These are phyloP conservation scores for Aegle marmelos DNA, from an alignment of 345 rosid genomes.

Conservation along the genomic window DNA sequence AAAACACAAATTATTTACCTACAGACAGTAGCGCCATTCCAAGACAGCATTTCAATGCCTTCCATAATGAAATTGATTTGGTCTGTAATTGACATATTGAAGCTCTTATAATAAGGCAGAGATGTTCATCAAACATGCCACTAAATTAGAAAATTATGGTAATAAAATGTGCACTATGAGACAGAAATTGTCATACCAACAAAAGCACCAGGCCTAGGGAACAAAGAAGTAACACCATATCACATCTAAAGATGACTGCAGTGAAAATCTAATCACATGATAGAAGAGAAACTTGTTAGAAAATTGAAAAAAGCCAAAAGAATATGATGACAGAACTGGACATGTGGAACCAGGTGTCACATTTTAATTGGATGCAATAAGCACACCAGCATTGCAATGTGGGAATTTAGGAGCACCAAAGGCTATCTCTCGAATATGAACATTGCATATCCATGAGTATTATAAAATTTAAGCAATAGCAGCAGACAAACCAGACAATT, in stretches of 20 bases:
- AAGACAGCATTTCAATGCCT: slow-evolving; percentile 59
- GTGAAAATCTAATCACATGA: slow-evolving; percentile 58
- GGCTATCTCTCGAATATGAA: background rate
- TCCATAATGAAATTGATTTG: slow-evolving; percentile 62
- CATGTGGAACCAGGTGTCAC: background rate
- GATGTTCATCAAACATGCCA: slow-evolving; percentile 2
- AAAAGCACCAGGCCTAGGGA: slow-evolving; percentile 79
- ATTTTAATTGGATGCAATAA: background rate
- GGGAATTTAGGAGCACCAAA: background rate
- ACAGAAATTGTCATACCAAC: slow-evolving; percentile 43
- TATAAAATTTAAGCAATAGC: background rate
- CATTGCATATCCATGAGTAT: background rate
- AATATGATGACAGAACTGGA: background rate
- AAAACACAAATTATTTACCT: slow-evolving; percentile 46
- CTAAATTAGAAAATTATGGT: background rate
- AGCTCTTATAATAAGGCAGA: slow-evolving; percentile 30
- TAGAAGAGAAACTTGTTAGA: slow-evolving; percentile 5
- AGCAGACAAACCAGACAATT: slow-evolving; percentile 69
- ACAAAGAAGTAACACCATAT: slow-evolving; percentile 68
- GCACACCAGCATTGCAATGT: background rate
- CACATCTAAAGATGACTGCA: slow-evolving; percentile 80
- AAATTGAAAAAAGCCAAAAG: too few relatives aligned
- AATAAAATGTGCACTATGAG: background rate
- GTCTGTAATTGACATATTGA: slow-evolving; percentile 50
- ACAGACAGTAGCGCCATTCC: slow-evolving; percentile 51